Conservation (phyloP, 139 green algal genomes). For the Monoraphidium neglectum region DNA sequence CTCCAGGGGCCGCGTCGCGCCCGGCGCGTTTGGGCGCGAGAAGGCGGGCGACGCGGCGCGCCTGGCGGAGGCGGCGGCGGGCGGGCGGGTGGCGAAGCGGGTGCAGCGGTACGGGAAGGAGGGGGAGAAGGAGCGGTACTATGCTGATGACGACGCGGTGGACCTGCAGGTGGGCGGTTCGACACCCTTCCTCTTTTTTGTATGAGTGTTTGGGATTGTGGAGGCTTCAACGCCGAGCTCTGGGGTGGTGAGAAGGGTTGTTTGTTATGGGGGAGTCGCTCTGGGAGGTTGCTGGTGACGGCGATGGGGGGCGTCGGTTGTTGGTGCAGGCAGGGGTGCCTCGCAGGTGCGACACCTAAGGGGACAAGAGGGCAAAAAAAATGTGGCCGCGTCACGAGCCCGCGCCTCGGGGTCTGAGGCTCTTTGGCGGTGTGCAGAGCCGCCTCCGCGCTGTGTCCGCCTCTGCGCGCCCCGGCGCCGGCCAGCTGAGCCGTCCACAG, state of each 20-base stretch:
- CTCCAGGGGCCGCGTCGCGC: constrained; percentile 72
- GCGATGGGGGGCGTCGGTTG: too few relatives aligned
- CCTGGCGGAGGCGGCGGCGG: constrained; percentile 15
- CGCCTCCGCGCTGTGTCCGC: too few relatives aligned
- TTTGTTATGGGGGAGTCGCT: not conserved
- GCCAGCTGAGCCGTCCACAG: too few relatives aligned
- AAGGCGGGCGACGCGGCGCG: constrained; percentile 33
- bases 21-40: constrained; percentile 85
- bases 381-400: too few relatives aligned
- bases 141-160: constrained; percentile 81
- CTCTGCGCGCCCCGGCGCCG: too few relatives aligned
- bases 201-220: not conserved
- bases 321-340: too few relatives aligned
- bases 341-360: too few relatives aligned
- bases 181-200: not conserved
- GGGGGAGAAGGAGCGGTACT: constrained; percentile 76
- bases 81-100: constrained; percentile 16
- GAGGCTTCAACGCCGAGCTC: not conserved
- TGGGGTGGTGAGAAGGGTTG: not conserved
- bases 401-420: too few relatives aligned
- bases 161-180: constrained; percentile 41
- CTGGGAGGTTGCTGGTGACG: too few relatives aligned
- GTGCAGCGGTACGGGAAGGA: constrained; percentile 72
- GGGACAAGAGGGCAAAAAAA: too few relatives aligned
- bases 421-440: too few relatives aligned